Evolutionary conservation across 1,284 basidiomycete species (phyloP), one percentile per base, ranked within the genome.

Genomic region (Malassezia obtusa): DNA sequence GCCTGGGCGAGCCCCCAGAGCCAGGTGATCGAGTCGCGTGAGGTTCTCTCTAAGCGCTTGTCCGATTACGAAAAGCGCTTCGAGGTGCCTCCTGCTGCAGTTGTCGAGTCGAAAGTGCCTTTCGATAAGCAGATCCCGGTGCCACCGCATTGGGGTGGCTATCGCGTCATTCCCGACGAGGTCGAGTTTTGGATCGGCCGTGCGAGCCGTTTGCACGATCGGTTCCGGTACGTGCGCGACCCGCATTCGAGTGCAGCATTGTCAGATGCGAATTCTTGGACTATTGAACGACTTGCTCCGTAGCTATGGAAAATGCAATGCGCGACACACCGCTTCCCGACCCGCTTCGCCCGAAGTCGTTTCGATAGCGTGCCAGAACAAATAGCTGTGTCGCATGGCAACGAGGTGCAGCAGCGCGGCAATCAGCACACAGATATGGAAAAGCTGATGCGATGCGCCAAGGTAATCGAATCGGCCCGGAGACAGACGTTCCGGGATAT

Each of bases 141-240:
- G 41, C 94, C 92, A 1, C 84, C 87, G 7, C 87, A 87, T 75
- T 99, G 94, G 94, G 92, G 92, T 53, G 92, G 92, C 2, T 95
- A 87, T 84, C 80, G 91, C 63, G 80, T 99, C 35, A 79, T 95
- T 7, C 94, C 94, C 14, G 81, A 81, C 86, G 91, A 75, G 75
- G 84, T 80, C 11, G 71, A 73, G 57, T 73, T 73, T 40, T 73
- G 71, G 71, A 58, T 60, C 19, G 71, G 71, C 28, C 56, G 71
- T 19, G 58, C 59, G 10, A 71, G 64, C 48, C 52, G 71, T 17
- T 54, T 73, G 28, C 71, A 73, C 36, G 71, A 73, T 46, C 49
- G 71, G 2, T 71, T 69, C 52, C 57, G 64, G 49, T 65, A 52
- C 44, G 62, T 52, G 24, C 53, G 53, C 25, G 44, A 50, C 21